Conservation (phyloP, 352 stramenopile genomes). For the Plasmopara halstedii region DNA sequence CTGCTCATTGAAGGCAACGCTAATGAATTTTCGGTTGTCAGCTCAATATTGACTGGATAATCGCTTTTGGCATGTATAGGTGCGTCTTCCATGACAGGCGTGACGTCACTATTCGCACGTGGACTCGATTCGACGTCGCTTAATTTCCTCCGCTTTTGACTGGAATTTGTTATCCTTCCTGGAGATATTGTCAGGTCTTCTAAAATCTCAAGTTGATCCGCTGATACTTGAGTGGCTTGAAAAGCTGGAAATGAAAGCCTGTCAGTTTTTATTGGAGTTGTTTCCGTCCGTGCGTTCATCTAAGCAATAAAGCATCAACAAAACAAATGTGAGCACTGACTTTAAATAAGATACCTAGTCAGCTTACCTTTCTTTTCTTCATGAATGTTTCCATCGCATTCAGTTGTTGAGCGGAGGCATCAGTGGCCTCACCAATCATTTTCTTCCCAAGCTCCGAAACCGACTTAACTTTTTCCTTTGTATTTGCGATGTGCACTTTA, state of each 20-base stretch:
- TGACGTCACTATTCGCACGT: conserved; percentile 3
- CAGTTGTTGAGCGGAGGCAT: conserved; percentile 24
- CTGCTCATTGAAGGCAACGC: conserved; percentile 1
- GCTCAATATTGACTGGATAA: not conserved
- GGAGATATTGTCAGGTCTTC: not conserved
- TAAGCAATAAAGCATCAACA: conserved; percentile 14
- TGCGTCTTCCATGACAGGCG: conserved; percentile 1
- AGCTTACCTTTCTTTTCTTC: conserved; percentile 44
- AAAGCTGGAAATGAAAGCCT: conserved; percentile 31
- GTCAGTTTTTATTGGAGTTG: conserved; percentile 38
- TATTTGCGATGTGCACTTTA: conserved; percentile 18
- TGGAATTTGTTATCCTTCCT: not conserved
- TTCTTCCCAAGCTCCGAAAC: conserved; percentile 17
- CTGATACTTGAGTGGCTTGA: conserved; percentile 26
- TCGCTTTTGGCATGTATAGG: not conserved
- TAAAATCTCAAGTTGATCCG: conserved; percentile 2
- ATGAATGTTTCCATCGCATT: conserved; percentile 35
- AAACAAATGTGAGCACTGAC: not conserved
- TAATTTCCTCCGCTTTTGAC: conserved; percentile 17
- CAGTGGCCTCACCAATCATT: conserved; percentile 20
- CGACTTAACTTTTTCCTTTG: conserved; percentile 25
- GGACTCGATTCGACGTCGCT: conserved; percentile 9
- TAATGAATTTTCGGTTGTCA: not conserved
- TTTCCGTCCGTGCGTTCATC: conserved; percentile 29
- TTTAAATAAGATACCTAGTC: not conserved